phyloP scores from a whole-genome alignment of 768 basidiomycete species.

The Termitomyces sp. region DNA sequence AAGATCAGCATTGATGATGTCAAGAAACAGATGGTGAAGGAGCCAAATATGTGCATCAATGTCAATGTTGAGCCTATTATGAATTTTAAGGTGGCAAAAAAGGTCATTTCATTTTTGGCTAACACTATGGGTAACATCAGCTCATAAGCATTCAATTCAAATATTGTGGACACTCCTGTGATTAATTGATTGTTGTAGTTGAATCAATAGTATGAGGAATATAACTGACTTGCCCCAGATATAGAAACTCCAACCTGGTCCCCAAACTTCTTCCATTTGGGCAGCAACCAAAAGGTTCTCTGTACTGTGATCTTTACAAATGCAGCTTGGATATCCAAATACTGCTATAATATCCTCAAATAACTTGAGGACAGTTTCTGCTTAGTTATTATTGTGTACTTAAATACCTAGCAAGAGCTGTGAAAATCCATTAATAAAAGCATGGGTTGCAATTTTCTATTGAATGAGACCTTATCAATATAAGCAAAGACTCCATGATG shows the following conservation, averaged over 20 bases:
- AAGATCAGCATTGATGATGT: slow-evolving; percentile 23
- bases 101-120: slow-evolving; percentile 33
- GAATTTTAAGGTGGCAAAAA: slow-evolving; percentile 26
- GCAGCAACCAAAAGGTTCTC: slow-evolving; percentile 27
- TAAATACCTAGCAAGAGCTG: slow-evolving; percentile 24
- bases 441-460: no score
- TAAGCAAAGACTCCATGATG: no score
- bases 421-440: slow-evolving; percentile 22
- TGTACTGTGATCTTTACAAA: slow-evolving; percentile 25
- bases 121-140: slow-evolving; percentile 27
- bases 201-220: no score
- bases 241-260: slow-evolving; percentile 24
- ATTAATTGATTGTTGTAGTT: no score
- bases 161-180: slow-evolving; percentile 34
- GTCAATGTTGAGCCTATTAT: slow-evolving; percentile 20
- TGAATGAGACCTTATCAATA: no score
- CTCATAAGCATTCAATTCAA: slow-evolving; percentile 33
- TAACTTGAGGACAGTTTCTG: slow-evolving; percentile 29
- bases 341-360: slow-evolving; percentile 19
- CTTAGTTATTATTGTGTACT: slow-evolving; percentile 34
- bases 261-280: slow-evolving; percentile 20
- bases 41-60: slow-evolving; percentile 31
- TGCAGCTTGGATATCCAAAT: slow-evolving; percentile 26
- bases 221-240: slow-evolving; percentile 30
- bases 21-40: slow-evolving; percentile 30